A percentile compares a stretch with the other conserved stretches of the same genome.
Conservation (phyloP, 2,329 filamentous ascomycete genomes). For the Fusarium chlamydosporum region DNA sequence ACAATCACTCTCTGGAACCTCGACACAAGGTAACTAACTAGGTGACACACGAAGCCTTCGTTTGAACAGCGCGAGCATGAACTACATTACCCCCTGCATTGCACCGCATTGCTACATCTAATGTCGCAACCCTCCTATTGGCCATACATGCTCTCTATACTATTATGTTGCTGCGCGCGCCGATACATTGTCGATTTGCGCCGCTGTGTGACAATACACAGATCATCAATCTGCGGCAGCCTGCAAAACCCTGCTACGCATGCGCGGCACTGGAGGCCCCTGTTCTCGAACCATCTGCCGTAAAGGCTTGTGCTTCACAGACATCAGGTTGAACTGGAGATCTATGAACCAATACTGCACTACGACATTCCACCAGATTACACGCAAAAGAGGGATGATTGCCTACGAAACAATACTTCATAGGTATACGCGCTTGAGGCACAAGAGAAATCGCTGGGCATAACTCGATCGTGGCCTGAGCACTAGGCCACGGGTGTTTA, state of each 20-base stretch:
- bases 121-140: constrained; percentile 12
- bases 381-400: constrained; percentile 15
- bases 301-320: constrained; percentile 39
- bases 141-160: constrained; percentile 4
- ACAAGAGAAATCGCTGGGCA: background rate
- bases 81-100: background rate
- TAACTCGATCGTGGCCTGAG: background rate
- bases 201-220: constrained; percentile 34
- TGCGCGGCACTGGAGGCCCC: constrained; percentile 32
- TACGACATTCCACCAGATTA: constrained; percentile 28
- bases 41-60: background rate
- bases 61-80: background rate
- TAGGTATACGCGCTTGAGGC: background rate
- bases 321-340: constrained; percentile 27
- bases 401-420: constrained; percentile 2
- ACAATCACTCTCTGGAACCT: background rate
- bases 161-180: constrained; percentile 20
- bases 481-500: background rate
- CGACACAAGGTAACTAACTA: background rate
- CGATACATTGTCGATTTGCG: constrained; percentile 26
- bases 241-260: constrained; percentile 32
- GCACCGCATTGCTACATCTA: constrained; percentile 23
- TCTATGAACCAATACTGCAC: constrained; percentile 34
- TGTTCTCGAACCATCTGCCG: constrained; percentile 27
- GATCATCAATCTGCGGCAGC: constrained; percentile 42